Conservation (phyloP, 2,329 filamentous ascomycete species). For the Canariomyces notabilis region DNA sequence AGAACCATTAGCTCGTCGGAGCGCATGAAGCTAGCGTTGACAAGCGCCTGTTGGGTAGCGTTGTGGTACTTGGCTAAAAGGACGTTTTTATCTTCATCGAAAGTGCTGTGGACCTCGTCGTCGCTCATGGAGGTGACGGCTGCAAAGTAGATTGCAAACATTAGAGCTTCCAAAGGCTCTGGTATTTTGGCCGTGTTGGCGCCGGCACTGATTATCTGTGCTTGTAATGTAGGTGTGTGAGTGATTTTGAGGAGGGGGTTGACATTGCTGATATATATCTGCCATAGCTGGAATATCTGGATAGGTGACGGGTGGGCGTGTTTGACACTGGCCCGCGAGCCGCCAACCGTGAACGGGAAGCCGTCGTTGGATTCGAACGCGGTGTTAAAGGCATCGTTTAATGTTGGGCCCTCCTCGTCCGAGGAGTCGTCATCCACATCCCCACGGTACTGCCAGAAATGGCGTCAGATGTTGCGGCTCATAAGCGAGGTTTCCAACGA, state of each 20-base stretch:
- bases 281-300: constrained; percentile 62
- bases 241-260: constrained; percentile 65
- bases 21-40: constrained; percentile 62
- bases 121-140: constrained; percentile 55
- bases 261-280: constrained; percentile 64
- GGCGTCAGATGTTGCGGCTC: constrained; percentile 6
- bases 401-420: constrained; percentile 51
- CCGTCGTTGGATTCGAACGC: constrained; percentile 54
- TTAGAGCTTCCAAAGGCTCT: constrained; percentile 57
- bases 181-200: constrained; percentile 50
- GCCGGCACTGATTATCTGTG: constrained; percentile 58
- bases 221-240: constrained; percentile 61
- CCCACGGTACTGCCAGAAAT: constrained; percentile 40
- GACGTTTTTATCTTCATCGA: constrained; percentile 48
- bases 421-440: constrained; percentile 50
- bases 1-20: constrained; percentile 60
- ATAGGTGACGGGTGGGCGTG: constrained; percentile 49
- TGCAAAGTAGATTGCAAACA: constrained; percentile 62
- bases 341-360: constrained; percentile 54
- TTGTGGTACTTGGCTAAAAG: constrained; percentile 51
- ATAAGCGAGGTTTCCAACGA: too few relatives aligned
- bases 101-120: constrained; percentile 45
- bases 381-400: constrained; percentile 54
- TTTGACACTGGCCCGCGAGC: constrained; percentile 38
- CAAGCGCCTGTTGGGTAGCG: constrained; percentile 59